Conservation (phyloP, 2,329 filamentous ascomycete genomes). For the Arthrocladium fulminans region DNA sequence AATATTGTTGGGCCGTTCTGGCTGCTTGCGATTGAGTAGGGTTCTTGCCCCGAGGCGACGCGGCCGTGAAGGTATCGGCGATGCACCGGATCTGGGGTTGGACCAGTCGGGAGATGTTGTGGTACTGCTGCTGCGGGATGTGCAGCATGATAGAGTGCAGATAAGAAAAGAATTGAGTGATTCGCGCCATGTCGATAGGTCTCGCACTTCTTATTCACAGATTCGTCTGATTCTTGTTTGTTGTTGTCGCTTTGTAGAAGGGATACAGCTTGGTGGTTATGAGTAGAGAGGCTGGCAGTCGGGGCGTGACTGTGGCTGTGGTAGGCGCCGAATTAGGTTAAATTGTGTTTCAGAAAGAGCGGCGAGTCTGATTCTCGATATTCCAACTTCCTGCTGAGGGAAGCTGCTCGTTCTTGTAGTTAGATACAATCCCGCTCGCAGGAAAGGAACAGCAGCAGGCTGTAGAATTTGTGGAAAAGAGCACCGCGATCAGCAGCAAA, state of each 20-base stretch:
- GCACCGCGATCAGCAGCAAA: not conserved
- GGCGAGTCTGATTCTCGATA: too few relatives aligned
- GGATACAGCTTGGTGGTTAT: not conserved
- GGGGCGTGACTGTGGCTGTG: not conserved
- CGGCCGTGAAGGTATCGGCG: conserved; percentile 17
- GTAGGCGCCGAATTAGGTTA: not conserved
- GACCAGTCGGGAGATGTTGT: conserved; percentile 22
- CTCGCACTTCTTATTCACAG: not conserved
- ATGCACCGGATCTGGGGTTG: conserved; percentile 22
- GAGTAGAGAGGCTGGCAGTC: not conserved
- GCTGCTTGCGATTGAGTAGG: conserved; percentile 3
- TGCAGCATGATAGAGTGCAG: conserved; percentile 20
- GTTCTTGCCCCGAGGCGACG: not conserved
- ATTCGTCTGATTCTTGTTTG: not conserved
- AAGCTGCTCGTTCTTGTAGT: not conserved
- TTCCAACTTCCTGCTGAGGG: too few relatives aligned
- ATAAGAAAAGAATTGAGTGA: conserved; percentile 18
- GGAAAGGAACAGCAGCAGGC: not conserved
- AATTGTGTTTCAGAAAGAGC: not conserved
- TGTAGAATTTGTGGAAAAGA: not conserved
- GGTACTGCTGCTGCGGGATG: conserved; percentile 21
- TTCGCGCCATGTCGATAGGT: conserved; percentile 15
- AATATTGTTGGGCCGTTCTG: conserved; percentile 3
- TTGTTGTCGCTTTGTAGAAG: not conserved
- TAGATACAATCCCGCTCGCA: not conserved